Conservation (phyloP, 768 basidiomycete species). For the Punctularia strigosozonata region DNA sequence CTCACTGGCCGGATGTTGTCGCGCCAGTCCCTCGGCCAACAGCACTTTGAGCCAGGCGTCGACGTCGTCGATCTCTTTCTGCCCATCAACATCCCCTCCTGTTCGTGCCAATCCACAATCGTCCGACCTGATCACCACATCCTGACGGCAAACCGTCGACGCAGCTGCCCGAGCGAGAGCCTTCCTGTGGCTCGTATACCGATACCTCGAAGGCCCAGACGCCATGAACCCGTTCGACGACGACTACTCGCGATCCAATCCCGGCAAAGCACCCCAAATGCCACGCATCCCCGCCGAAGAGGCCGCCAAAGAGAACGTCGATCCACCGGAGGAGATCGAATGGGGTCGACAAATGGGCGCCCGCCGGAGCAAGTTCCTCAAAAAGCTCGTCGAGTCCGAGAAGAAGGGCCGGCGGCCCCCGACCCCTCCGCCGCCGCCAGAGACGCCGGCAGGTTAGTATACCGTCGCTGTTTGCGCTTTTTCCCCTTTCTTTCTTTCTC, state of each 20-base stretch:
- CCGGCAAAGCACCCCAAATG: conserved; percentile 55
- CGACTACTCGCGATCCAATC: conserved; percentile 41
- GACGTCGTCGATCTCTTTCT: conserved; percentile 83
- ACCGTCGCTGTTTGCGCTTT: no score
- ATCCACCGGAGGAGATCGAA: conserved; percentile 63
- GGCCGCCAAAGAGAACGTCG: conserved; percentile 58
- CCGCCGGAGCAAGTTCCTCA: conserved; percentile 59
- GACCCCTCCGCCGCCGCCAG: conserved; percentile 15
- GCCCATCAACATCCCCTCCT: conserved; percentile 59
- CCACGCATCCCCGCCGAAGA: conserved; percentile 44
- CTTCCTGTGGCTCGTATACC: conserved; percentile 76
- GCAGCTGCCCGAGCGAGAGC: no score
- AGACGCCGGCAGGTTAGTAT: no score
- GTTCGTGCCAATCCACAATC: no score
- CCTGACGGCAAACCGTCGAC: no score
- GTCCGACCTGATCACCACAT: no score
- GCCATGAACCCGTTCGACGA: conserved; percentile 68
- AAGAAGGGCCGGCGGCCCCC: conserved; percentile 21
- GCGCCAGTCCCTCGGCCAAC: conserved; percentile 23
- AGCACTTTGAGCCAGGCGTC: conserved; percentile 63
- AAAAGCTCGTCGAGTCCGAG: conserved; percentile 42
- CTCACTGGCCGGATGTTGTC: background rate
- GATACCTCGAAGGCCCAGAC: conserved; percentile 63
- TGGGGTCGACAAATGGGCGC: conserved; percentile 71
- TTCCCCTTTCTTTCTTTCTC: no score